Evolutionary conservation across 768 basidiomycete species (phyloP), one percentile per base, ranked within the genome.

Genomic region (Leccinum pellstonianum): DNA sequence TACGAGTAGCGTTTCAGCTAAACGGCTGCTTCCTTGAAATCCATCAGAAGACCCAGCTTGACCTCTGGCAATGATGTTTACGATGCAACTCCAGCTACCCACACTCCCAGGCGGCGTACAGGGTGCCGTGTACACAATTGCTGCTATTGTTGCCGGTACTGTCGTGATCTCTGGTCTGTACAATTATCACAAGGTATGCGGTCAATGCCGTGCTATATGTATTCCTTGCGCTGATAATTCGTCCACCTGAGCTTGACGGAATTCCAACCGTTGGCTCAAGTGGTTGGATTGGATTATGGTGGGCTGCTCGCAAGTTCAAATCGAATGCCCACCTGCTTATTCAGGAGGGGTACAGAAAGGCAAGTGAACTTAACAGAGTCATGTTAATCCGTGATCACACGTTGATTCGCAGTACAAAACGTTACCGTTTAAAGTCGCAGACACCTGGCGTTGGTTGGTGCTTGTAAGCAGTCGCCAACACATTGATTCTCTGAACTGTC

Each of bases 271-370:
- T 74, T 25, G 73, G 75, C 19, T 65, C 61, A 12, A 66, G 63
- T 6, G 47, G 59, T 2, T 66, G 68, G 27, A 29, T 75, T 5
- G 64, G 68, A 31, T 76, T 72, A 6, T 75, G 69, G 56, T 57
- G 66, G 38, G 63, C 62, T n/a, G 66, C 65, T 19, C 55, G 59
- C 23, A 63, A 62, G 3, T 71, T 62, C 49, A 25, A 71, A 8
- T 41, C 54, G n/a, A 59, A 71, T 43, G 67, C 61, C 27, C 43
- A 53, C 2, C 61, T 69, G 19, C 41, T 76, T 46, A 51, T 77
- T 17, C 70, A 69, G 35, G 68, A 75, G 57, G 76, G 75, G n/a
- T 77, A 75, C 41, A 58, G 65, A 19, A 72, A 74, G 66, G 76
- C 70, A 41, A 23, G 61, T 43, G 14, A 23, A 12, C 17, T 21